These are phyloP conservation scores for Candida morakotiae DNA, from an alignment of 805 yeast species.

Conservation along the genomic window DNA sequence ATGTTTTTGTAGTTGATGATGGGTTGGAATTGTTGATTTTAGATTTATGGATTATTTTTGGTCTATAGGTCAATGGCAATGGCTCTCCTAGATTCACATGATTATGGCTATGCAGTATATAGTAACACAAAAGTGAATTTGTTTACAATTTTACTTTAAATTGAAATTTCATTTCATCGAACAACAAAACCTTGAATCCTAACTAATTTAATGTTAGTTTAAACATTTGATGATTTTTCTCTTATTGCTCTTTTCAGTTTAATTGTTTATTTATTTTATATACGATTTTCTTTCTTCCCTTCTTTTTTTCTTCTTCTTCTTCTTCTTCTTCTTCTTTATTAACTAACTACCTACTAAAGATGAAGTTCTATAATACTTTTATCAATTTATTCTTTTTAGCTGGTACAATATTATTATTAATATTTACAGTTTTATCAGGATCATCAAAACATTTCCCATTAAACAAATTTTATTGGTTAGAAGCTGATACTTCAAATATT, in stretches of 20 bases:
- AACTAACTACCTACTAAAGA: no score
- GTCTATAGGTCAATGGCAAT: no score
- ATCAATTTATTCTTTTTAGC: constrained; percentile 37
- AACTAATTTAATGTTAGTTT: background rate
- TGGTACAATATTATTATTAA: constrained; percentile 35
- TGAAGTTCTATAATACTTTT: constrained; percentile 31
- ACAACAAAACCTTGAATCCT: no score
- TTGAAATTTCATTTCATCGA: background rate
- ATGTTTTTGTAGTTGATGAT: no score
- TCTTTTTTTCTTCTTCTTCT: background rate
- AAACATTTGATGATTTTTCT: background rate
- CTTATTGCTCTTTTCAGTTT: background rate
- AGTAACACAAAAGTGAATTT: background rate
- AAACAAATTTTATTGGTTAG: constrained; percentile 71
- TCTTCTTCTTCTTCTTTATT: no score
- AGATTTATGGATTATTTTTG: no score
- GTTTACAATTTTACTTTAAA: background rate
- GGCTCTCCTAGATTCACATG: no score
- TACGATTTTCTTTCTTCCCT: background rate
- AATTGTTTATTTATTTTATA: background rate
- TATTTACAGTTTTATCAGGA: constrained; percentile 71
- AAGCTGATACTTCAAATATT: constrained; percentile 64
- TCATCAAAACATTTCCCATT: constrained; percentile 54
- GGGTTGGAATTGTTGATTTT: no score
- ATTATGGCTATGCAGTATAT: no score